phyloP scores from a whole-genome alignment of 768 basidiomycete species.

The Hericium rajendrae region DNA sequence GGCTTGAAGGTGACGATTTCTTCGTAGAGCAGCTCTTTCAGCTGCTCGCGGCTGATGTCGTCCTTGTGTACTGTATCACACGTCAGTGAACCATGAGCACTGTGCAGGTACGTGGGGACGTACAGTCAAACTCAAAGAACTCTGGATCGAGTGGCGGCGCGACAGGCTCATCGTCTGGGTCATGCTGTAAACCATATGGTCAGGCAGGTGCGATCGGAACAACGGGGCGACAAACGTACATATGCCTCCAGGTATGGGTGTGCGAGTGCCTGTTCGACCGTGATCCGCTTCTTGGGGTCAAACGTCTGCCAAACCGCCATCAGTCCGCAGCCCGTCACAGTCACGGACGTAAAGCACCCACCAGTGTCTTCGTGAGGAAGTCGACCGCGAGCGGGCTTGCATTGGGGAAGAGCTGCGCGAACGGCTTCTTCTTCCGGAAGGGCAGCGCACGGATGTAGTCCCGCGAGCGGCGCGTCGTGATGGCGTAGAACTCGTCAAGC shows the following conservation, averaged over 20 bases:
- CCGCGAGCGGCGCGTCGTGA: conserved; percentile 82
- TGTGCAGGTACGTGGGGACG: conserved; percentile 22
- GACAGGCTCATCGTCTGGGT: conserved; percentile 93
- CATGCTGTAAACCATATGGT: conserved; percentile 44
- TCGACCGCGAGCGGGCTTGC: conserved; percentile 73
- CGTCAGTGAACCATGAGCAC: background rate
- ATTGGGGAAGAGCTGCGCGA: conserved; percentile 82
- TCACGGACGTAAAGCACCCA: conserved; percentile 21
- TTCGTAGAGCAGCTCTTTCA: conserved; percentile 89
- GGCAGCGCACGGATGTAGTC: conserved; percentile 94
- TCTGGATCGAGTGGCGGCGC: conserved; percentile 92
- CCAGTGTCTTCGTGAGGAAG: conserved; percentile 78
- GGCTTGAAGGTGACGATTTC: conserved; percentile 91
- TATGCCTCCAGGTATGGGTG: conserved; percentile 95
- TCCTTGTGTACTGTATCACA: conserved; percentile 74
- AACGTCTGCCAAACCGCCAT: conserved; percentile 53
- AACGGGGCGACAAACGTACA: conserved; percentile 32
- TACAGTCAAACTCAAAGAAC: conserved; percentile 96
- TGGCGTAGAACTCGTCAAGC: conserved; percentile 95
- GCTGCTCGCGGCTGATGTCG: conserved; percentile 88
- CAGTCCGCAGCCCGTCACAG: background rate
- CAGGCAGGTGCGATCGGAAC: background rate
- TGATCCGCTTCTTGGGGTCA: conserved; percentile 94
- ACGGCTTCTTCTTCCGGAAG: conserved; percentile 80
- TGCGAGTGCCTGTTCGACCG: conserved; percentile 88